A percentile compares a stretch with the other conserved stretches of the same genome.
These are phyloP conservation scores for Acacia concinna DNA, from an alignment of 331 rosid genomes.

Conservation along the genomic window DNA sequence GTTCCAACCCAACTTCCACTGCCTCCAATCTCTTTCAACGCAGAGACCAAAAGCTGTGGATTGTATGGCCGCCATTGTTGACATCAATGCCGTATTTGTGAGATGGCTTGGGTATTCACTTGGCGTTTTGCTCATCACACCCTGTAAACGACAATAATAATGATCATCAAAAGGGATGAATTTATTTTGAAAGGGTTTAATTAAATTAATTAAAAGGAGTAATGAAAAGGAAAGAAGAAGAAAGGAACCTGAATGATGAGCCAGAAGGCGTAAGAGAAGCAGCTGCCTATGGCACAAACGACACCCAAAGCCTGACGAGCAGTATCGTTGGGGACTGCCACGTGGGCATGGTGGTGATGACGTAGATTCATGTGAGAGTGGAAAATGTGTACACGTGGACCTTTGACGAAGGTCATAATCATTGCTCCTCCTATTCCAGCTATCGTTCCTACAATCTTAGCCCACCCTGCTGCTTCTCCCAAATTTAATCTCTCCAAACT, in stretches of 20 bases:
- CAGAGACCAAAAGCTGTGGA: constrained; percentile 37
- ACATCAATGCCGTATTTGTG: constrained; percentile 43
- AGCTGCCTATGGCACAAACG: constrained; percentile 45
- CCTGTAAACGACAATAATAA: not conserved
- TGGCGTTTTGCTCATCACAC: not conserved
- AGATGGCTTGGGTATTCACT: not conserved
- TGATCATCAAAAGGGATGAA: no score
- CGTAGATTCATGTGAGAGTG: constrained; percentile 39
- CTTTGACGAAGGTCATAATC: constrained; percentile 68
- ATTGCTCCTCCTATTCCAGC: constrained; percentile 79
- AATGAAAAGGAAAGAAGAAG: not conserved
- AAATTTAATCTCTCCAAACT: constrained; percentile 27
- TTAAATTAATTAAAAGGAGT: constrained; percentile 27
- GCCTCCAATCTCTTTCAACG: constrained; percentile 49
- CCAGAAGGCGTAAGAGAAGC: constrained; percentile 56
- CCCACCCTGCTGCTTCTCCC: constrained; percentile 47
- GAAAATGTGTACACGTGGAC: constrained; percentile 46
- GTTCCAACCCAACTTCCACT: constrained; percentile 48
- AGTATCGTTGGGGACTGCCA: constrained; percentile 4
- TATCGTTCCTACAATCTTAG: constrained; percentile 61
- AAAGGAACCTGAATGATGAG: constrained; percentile 47
- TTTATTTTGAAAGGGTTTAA: no score
- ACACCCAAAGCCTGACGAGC: constrained; percentile 41
- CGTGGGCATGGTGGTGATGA: not conserved
- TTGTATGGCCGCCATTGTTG: not conserved